Percentiles rank a stretch among this genome's conserved stretches.
Conservation (phyloP, 257 asterid species). For the Oldenlandia corymbosa region DNA sequence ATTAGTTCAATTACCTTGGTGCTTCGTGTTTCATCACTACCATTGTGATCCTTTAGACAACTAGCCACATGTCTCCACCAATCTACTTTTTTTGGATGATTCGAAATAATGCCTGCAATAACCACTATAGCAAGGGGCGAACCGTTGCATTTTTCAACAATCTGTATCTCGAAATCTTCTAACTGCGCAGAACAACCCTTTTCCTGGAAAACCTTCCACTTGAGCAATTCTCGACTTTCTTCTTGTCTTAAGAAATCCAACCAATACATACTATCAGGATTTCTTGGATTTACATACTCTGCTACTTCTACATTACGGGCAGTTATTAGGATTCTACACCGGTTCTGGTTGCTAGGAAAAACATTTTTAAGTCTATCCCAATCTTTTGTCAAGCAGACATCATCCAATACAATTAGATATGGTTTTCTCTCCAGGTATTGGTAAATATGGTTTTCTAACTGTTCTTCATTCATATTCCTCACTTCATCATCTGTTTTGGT, state of each 20-base stretch:
- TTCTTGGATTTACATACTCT: background rate
- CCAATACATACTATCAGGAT: background rate
- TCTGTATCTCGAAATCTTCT: background rate
- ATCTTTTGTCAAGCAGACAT: constrained; percentile 30
- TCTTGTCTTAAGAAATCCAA: background rate
- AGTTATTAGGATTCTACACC: constrained; percentile 7
- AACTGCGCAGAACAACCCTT: constrained; percentile 10
- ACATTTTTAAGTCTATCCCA: background rate
- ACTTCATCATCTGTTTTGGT: constrained; percentile 20
- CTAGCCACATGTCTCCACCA: constrained; percentile 16
- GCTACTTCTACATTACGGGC: background rate
- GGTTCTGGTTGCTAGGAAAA: background rate
- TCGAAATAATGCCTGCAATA: constrained; percentile 34
- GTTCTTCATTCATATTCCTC: constrained; percentile 32
- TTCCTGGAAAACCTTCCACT: constrained; percentile 9
- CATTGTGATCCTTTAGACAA: constrained; percentile 6
- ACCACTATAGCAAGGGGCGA: constrained; percentile 47
- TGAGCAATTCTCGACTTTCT: background rate
- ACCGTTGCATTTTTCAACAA: constrained; percentile 21
- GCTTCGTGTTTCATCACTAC: background rate
- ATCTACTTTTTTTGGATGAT: background rate
- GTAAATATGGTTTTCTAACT: constrained; percentile 26
- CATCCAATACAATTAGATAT: constrained; percentile 51
- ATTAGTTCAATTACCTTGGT: background rate
- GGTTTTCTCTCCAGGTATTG: constrained; percentile 24